These are phyloP conservation scores for Aspergillus pseudotamarii DNA, from an alignment of 2,329 filamentous ascomycete genomes.

Conservation along the genomic window DNA sequence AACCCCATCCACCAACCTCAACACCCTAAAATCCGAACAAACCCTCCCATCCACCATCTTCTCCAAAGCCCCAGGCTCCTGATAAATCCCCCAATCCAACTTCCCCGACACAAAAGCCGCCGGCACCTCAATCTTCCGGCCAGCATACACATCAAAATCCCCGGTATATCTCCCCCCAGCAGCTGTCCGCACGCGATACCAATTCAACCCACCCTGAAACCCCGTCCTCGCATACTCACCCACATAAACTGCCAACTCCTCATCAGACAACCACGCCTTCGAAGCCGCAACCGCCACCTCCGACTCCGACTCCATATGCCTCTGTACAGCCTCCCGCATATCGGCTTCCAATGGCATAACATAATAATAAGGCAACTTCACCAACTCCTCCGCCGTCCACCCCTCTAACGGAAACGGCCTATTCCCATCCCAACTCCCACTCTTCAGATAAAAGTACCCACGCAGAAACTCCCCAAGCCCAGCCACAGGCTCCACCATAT, in stretches of 20 bases:
- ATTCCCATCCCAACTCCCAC: slow-evolving; percentile 61
- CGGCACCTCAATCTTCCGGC: slow-evolving; percentile 63
- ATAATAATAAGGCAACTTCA: slow-evolving; percentile 68
- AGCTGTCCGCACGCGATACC: slow-evolving; percentile 65
- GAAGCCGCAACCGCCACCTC: slow-evolving; percentile 41
- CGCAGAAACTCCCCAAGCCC: slow-evolving; percentile 64
- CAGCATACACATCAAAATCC: slow-evolving; percentile 63
- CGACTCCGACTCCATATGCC: slow-evolving; percentile 57
- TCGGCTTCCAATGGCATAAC: slow-evolving; percentile 61
- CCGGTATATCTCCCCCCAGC: slow-evolving; percentile 45
- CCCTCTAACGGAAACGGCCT: slow-evolving; percentile 55
- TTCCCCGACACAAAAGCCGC: slow-evolving; percentile 63
- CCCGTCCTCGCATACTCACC: slow-evolving; percentile 63
- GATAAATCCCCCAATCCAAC: slow-evolving; percentile 69
- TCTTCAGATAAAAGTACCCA: slow-evolving; percentile 71
- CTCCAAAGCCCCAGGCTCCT: slow-evolving; percentile 66
- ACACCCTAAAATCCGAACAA: slow-evolving; percentile 58
- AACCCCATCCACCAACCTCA: slow-evolving; percentile 59
- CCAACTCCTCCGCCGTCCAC: slow-evolving; percentile 62
- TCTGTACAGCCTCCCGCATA: slow-evolving; percentile 62
- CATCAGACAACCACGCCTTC: slow-evolving; percentile 58
- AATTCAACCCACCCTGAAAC: slow-evolving; percentile 69
- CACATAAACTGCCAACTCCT: slow-evolving; percentile 63
- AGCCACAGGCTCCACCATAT: slow-evolving; percentile 44
- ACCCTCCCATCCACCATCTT: slow-evolving; percentile 50